Base-by-base conservation (phyloP, 164 flowering plant genomes). In the Liquidambar formosana region DNA sequence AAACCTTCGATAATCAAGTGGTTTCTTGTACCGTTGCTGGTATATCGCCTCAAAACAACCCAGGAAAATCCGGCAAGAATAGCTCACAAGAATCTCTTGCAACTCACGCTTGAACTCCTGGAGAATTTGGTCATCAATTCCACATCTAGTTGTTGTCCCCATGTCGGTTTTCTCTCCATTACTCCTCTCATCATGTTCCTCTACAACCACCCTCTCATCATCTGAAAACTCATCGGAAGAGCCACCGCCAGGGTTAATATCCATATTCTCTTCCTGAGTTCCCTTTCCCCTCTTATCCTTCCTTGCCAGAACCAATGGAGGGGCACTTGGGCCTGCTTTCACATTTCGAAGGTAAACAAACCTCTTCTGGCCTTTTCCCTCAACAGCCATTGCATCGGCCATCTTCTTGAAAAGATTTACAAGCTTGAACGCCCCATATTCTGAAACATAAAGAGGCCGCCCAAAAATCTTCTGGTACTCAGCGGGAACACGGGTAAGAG, bases 1-100 rank as follows among this genome's bases (percentile, higher is more conserved):
- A 63, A 89, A 82, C 62, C 68, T 86, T 15, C 21, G 67, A 70
- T 79, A 90, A 52, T 89, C 85, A 22, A 93, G 74, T 13, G 79
- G 70, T 73, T 79, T 86, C 81, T 95, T 93, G 84, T 95, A 91
- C 64, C 97, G 77, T 66, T 91, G 97, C 73, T 83, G 75, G 68
- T 95, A 95, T 66, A 91, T 80, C 9, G 77, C 88, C 75, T 91
- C 93, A 46, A 95, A 93, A 65, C 70, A 77, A 61, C 79, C 75
- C 28, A 95, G 33, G 70, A 78, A 84, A 51, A 93, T 85, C 57
- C 82, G 76, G 70, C 96, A 85, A 10, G 87, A 84, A 68, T 89
- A 93, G 78, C 97, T 95, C 43, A 95, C 97, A 16, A 95, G 81
- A 74, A 95, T 94, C 74, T 95, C 97, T 60, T 91, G 94, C 66